Base-by-base conservation (phyloP, 1,139 yeast species). In the Taphrina deformans region DNA sequence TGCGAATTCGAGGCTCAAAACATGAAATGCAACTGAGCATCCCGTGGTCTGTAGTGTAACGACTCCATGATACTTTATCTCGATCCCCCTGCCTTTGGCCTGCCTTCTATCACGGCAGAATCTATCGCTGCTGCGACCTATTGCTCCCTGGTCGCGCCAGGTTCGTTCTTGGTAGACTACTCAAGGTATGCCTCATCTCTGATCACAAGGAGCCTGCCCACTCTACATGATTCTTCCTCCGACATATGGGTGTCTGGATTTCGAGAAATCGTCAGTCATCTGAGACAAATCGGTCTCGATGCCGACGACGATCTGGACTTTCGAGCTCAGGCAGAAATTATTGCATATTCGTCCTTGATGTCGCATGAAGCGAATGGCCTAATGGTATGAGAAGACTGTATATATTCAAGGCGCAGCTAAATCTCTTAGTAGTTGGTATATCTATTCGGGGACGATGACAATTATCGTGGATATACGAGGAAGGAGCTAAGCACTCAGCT, bases 51-150 rank as follows among this genome's bases (percentile, higher is more conserved):
- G 7, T 14, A 14, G 7, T 38, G 41, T 38, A 10, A 6, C 9
- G 33, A 38, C 18, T n/a, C 14, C 35, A 53, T 59, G 45, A n/a
- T 26, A 18, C 56, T 59, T 29, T 50, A 59, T 16, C 24, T 50
- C 21, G 63, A 59, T 18, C 55, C 65, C 1, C 58, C 65, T n/a
- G 65, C 65, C 7, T 61, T 40, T n/a, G 45, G 41, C 5, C 53
- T 61, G 35, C 65, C 65, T 4, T 29, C 59, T 18, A 12, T 21
- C 31, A 26, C 38, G 18, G 59, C 65, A n/a, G 59, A 52, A 9
- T 52, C 59, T 7, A n/a, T 61, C 5, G 65, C 65, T 18, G 65
- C 59, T 2, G 29, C 52, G 12, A 48, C 53, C n/a, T 44, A 61
- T 38, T 45, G 45, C 35, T 27, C 55, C 1, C 55, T 50, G 29